A percentile compares a stretch with the other conserved stretches of the same genome.
Conservation (phyloP, 495 filamentous ascomycete species). For the Aspergillus mulundensis region DNA sequence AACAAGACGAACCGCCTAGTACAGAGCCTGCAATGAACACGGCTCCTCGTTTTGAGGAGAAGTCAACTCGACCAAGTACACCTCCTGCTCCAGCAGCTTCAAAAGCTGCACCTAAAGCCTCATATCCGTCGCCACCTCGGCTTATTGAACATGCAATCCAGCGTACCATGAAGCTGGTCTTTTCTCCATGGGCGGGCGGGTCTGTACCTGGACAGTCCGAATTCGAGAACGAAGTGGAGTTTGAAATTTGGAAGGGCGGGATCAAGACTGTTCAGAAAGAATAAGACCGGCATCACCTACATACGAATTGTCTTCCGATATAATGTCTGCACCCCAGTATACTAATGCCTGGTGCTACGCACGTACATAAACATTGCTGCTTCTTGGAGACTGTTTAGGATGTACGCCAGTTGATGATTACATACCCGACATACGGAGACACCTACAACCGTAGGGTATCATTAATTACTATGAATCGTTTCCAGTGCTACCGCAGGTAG, state of each 20-base stretch:
- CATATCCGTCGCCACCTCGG: not conserved
- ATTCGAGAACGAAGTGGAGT: constrained; percentile 34
- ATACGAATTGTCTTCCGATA: too few species aligned
- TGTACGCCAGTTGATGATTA: not conserved
- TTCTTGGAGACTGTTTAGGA: too few species aligned
- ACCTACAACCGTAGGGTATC: too few species aligned
- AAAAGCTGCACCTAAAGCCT: not conserved
- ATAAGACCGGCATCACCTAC: not conserved
- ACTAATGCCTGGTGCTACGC: not conserved
- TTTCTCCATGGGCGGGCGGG: constrained; percentile 58
- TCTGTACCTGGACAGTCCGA: not conserved
- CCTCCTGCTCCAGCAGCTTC: not conserved
- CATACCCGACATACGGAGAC: not conserved
- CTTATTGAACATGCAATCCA: constrained; percentile 27
- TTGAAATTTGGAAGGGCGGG: constrained; percentile 51
- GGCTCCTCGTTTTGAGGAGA: not conserved
- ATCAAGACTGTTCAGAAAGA: constrained; percentile 17
- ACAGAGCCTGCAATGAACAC: not conserved
- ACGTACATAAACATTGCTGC: too few species aligned
- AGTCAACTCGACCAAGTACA: not conserved
- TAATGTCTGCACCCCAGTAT: too few species aligned
- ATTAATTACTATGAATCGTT: too few species aligned
- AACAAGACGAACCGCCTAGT: not conserved
- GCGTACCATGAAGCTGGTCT: constrained; percentile 76
- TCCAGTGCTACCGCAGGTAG: too few species aligned